These are phyloP conservation scores for Penicillium sp. DNA, from an alignment of 2,329 filamentous ascomycete species.

Conservation along the genomic window DNA sequence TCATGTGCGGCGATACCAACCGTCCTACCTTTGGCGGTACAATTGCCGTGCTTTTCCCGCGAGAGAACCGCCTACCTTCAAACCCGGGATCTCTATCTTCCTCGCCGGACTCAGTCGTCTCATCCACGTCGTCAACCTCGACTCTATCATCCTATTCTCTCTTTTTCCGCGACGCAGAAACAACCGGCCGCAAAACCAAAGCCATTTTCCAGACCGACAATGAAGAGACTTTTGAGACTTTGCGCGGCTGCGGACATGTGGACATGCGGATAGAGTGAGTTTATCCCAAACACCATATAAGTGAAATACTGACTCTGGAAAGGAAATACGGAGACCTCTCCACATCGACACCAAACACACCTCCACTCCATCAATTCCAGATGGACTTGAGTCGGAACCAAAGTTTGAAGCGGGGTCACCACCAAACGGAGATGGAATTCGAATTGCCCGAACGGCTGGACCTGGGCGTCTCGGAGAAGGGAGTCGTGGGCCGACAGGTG, in stretches of 20 bases:
- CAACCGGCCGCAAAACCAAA: slow-evolving; percentile 12
- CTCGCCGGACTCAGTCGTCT: slow-evolving; percentile 20
- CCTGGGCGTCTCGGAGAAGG: slow-evolving; percentile 34
- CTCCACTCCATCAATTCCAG: slow-evolving; percentile 29
- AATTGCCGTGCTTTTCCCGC: slow-evolving; percentile 36
- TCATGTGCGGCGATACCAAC: slow-evolving; percentile 50
- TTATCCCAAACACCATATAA: not conserved
- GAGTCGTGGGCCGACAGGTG: slow-evolving; percentile 35
- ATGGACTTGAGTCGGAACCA: slow-evolving; percentile 16
- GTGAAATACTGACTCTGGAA: not conserved
- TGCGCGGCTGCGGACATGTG: slow-evolving; percentile 22
- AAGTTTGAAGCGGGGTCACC: not conserved
- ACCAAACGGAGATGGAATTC: slow-evolving; percentile 23
- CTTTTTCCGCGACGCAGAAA: slow-evolving; percentile 27
- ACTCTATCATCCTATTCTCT: slow-evolving; percentile 29
- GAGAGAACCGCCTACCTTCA: not conserved
- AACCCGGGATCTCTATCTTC: slow-evolving; percentile 14
- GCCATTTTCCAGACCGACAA: slow-evolving; percentile 32
- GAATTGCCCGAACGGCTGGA: slow-evolving; percentile 32
- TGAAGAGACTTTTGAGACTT: slow-evolving; percentile 15
- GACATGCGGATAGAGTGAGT: slow-evolving; percentile 37
- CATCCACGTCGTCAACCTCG: slow-evolving; percentile 13
- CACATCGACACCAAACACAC: slow-evolving; percentile 3
- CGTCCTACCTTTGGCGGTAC: slow-evolving; percentile 47
- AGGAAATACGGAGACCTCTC: slow-evolving; percentile 28